Conservation (phyloP, 2,329 filamentous ascomycete species). For the Pyrenophora seminiperda region DNA sequence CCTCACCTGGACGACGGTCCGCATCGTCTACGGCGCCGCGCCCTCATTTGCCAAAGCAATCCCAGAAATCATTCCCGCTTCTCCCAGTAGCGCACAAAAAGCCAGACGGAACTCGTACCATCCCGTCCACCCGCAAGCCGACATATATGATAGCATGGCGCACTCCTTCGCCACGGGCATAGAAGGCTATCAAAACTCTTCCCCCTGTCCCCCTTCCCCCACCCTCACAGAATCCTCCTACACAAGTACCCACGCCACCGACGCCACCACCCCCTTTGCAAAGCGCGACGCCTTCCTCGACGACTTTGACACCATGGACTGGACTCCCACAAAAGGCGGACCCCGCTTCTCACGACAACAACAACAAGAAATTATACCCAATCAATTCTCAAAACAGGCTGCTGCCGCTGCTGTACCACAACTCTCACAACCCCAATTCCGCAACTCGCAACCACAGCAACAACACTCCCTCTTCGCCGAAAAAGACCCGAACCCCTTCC, state of each 20-base stretch:
- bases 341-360: conserved; percentile 46
- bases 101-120: conserved; percentile 33
- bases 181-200: conserved; percentile 29
- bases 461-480: conserved; percentile 32
- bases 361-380: conserved; percentile 27
- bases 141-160: conserved; percentile 43
- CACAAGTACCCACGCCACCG: conserved; percentile 31
- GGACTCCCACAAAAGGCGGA: conserved; percentile 61
- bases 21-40: conserved; percentile 56
- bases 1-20: conserved; percentile 59
- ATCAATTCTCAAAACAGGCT: conserved; percentile 15
- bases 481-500: conserved; percentile 62
- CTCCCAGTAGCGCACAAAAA: conserved; percentile 24
- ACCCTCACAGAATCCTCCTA: conserved; percentile 35
- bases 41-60: conserved; percentile 31
- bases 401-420: not conserved
- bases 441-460: conserved; percentile 13
- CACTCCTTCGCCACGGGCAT: conserved; percentile 49
- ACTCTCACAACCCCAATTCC: conserved; percentile 6
- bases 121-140: conserved; percentile 31
- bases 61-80: conserved; percentile 33
- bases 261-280: conserved; percentile 31
- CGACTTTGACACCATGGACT: conserved; percentile 70
- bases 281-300: conserved; percentile 18
- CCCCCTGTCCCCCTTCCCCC: conserved; percentile 40